Evolutionary conservation across 345 rosid genomes (phyloP).

Genomic region (Capsella bursapastoris): DNA sequence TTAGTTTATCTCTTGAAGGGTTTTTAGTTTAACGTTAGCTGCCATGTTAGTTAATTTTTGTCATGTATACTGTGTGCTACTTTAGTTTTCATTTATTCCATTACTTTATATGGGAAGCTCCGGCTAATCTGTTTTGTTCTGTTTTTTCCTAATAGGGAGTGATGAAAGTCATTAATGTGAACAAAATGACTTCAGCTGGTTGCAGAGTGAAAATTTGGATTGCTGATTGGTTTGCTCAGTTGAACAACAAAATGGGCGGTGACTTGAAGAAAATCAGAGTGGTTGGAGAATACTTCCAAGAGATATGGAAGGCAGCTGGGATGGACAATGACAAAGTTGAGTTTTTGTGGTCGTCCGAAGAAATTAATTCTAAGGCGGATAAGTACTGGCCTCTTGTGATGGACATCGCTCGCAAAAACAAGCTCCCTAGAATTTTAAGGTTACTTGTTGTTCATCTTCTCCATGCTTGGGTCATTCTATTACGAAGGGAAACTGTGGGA

Average conservation of each 20-base stretch:
- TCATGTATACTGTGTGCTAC: neutral
- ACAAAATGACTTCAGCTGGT: constrained; percentile 86
- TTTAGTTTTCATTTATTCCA: neutral
- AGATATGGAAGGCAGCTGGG: constrained; percentile 87
- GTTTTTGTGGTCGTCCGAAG: constrained; percentile 88
- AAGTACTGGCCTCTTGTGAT: constrained; percentile 96
- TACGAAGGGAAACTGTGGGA: constrained; percentile 8
- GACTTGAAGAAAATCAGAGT: constrained; percentile 78
- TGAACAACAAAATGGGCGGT: constrained; percentile 92
- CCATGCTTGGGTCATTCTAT: neutral
- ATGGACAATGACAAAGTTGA: constrained; percentile 73
- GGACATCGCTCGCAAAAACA: constrained; percentile 91
- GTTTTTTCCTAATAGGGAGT: constrained; percentile 63
- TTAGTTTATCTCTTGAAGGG: neutral
- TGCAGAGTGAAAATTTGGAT: constrained; percentile 91
- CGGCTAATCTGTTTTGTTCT: neutral
- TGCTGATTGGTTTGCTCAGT: constrained; percentile 97
- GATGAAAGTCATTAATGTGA: constrained; percentile 80
- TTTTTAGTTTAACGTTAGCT: neutral
- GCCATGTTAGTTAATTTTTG: neutral
- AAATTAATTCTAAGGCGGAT: constrained; percentile 67
- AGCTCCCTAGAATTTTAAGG: constrained; percentile 82
- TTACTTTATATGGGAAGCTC: neutral
- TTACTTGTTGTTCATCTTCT: neutral
- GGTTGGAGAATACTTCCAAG: constrained; percentile 73